Conservation (phyloP, 768 basidiomycete species). For the Rhodocollybia butyracea region DNA sequence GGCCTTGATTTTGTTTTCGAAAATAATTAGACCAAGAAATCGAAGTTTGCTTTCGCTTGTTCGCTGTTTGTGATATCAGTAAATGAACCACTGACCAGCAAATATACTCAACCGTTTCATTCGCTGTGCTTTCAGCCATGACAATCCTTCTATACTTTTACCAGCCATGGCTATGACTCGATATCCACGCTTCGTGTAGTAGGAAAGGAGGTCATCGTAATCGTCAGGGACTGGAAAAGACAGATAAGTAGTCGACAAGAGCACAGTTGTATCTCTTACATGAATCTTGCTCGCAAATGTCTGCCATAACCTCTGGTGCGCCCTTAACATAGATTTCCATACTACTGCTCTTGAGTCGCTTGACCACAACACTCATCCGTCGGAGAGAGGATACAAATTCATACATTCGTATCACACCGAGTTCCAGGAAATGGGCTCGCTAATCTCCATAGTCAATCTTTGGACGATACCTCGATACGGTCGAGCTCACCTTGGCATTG, state of each 20-base stretch:
- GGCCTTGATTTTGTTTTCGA: conserved; percentile 95
- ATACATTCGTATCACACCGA: conserved; percentile 94
- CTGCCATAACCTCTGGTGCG: conserved; percentile 97
- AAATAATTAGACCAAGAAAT: conserved; percentile 94
- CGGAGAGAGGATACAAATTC: conserved; percentile 94
- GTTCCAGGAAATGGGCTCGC: conserved; percentile 96
- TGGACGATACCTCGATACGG: conserved; percentile 7
- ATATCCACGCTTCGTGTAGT: conserved; percentile 96
- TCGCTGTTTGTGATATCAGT: conserved; percentile 53
- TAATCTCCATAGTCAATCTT: conserved; percentile 25
- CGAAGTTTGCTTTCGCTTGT: conserved; percentile 88
- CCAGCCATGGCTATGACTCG: conserved; percentile 98
- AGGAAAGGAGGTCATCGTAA: conserved; percentile 93
- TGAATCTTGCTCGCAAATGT: conserved; percentile 91
- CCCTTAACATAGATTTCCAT: conserved; percentile 99
- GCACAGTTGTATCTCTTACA: conserved; percentile 49
- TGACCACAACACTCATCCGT: conserved; percentile 97
- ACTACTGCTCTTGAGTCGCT: conserved; percentile 85
- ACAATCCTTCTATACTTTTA: conserved; percentile 88
- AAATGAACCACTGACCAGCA: not conserved
- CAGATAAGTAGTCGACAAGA: not conserved
- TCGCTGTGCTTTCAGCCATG: conserved; percentile 96
- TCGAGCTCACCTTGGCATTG: conserved; percentile 59
- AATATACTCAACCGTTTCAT: conserved; percentile 70
- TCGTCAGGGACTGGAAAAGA: conserved; percentile 78